Base-by-base conservation (phyloP, 768 basidiomycete genomes). In the Boletus vermiculosoides region DNA sequence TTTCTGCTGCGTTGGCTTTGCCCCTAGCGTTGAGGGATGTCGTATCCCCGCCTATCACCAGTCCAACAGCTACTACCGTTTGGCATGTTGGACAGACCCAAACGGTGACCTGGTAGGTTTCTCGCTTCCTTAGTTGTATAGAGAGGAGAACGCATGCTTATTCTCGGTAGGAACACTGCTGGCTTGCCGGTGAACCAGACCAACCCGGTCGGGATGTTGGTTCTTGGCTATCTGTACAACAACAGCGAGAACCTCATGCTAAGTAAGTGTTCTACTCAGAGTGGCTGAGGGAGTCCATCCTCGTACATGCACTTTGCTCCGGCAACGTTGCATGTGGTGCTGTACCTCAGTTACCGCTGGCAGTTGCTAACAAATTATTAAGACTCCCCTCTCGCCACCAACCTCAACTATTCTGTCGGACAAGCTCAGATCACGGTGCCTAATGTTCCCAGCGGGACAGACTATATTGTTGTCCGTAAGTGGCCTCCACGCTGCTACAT, bases 61-160 rank as follows among this genome's bases (percentile, higher is more conserved):
- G 69, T 56, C 82, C 83, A 16, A 70, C 66, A 11, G 65, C 71
- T 0, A 62, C 61, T 12, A 74, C 77, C 5, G 69, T 79, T 30
- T 83, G 81, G 83, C 64, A 66, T 28, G 71, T 78, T 13, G 79
- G 80, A 6, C 55, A 77, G 50, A 70, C 59, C 2, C 67, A 80
- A 50, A 80, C 74, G 10, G 81, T 83, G 20, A 82, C 80, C 20
- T 83, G 82, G 82, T 78, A 62, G n/a, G 73, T 59, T 20, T 0
- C 23, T 40, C n/a, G 1, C 33, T 10, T 11, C 46, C 22, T 41
- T n/a, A 18, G 7, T 36, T 34, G 66, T 33, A 10, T 76, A 74
- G 37, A 74, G 37, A 76, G 52, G 63, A 69, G 74, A 31, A 68
- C 61, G 42, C 68, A 60, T 25, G 50, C 55, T 76, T 77, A 67